Evolutionary conservation across 2,329 filamentous ascomycete species (phyloP).

Genomic region (Cercospora sp.): DNA sequence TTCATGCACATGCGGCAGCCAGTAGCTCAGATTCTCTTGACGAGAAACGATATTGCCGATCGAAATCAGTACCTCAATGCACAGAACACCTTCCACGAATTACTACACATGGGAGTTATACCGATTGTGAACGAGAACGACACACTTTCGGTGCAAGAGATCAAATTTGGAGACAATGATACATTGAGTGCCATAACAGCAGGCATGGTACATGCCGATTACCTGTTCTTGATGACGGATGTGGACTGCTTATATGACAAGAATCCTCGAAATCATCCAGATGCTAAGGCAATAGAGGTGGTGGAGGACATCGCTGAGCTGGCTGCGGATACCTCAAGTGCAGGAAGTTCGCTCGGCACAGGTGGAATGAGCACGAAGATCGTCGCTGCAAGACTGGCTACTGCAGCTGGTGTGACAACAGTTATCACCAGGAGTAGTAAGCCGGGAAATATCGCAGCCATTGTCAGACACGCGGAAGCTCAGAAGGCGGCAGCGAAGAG

Average conservation of each 20-base stretch:
- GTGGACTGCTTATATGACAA: constrained; percentile 97
- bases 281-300: constrained; percentile 86
- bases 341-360: constrained; percentile 84
- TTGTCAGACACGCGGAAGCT: constrained; percentile 76
- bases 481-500: constrained; percentile 47
- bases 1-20: constrained; percentile 87
- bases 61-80: constrained; percentile 94
- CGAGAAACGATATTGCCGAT: constrained; percentile 94
- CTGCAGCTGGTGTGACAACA: constrained; percentile 91
- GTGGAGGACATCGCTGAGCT: constrained; percentile 84
- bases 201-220: constrained; percentile 94
- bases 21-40: constrained; percentile 90
- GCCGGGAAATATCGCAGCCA: constrained; percentile 85
- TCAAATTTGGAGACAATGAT: constrained; percentile 99
- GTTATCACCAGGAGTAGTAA: constrained; percentile 93
- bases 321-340: constrained; percentile 84
- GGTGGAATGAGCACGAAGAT: constrained; percentile 99
- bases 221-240: constrained; percentile 97
- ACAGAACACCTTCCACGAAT: constrained; percentile 87
- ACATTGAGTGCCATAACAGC: constrained; percentile 95
- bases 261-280: constrained; percentile 81
- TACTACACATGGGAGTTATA: constrained; percentile 92
- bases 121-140: constrained; percentile 99
- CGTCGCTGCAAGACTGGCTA: constrained; percentile 85
- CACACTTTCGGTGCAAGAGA: constrained; percentile 93